Conservation (phyloP, 2,329 filamentous ascomycete genomes). For the Colletotrichum abscissum region DNA sequence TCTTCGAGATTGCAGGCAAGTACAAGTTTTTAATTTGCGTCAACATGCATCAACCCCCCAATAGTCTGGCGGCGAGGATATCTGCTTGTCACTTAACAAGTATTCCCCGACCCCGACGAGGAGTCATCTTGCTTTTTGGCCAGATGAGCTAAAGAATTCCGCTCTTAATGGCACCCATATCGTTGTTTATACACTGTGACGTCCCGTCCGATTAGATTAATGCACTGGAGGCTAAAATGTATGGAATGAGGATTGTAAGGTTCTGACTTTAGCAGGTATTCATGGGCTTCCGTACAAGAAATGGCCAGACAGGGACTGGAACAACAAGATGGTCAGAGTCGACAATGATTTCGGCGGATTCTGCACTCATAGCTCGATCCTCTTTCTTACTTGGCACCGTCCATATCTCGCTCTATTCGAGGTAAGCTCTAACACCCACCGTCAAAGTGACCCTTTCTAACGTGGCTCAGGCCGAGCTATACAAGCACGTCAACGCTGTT, state of each 20-base stretch:
- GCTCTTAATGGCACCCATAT: too few relatives aligned
- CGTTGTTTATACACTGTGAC: too few relatives aligned
- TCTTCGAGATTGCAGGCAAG: constrained; percentile 27
- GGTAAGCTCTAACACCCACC: constrained; percentile 44
- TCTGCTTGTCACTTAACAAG: too few relatives aligned
- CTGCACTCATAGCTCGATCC: constrained; percentile 69
- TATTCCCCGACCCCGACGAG: too few relatives aligned
- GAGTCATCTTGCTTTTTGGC: too few relatives aligned
- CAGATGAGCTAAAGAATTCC: too few relatives aligned
- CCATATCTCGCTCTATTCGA: constrained; percentile 72
- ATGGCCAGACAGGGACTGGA: constrained; percentile 38
- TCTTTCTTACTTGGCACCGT: constrained; percentile 76
- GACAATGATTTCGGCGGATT: constrained; percentile 66
- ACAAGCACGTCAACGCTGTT: constrained; percentile 39
- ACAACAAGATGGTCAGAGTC: constrained; percentile 35
- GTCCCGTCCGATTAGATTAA: too few relatives aligned
- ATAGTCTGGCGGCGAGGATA: too few relatives aligned
- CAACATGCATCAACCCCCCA: too few relatives aligned
- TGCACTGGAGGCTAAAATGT: too few relatives aligned
- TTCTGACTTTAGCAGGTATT: constrained; percentile 40
- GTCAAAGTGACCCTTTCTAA: background rate
- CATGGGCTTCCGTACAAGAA: constrained; percentile 46
- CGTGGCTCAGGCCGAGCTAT: constrained; percentile 38
- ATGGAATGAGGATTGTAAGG: background rate
- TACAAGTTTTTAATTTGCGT: background rate